phyloP scores from a whole-genome alignment of 495 filamentous ascomycete genomes.

The Aspergillus carlsbadensis region DNA sequence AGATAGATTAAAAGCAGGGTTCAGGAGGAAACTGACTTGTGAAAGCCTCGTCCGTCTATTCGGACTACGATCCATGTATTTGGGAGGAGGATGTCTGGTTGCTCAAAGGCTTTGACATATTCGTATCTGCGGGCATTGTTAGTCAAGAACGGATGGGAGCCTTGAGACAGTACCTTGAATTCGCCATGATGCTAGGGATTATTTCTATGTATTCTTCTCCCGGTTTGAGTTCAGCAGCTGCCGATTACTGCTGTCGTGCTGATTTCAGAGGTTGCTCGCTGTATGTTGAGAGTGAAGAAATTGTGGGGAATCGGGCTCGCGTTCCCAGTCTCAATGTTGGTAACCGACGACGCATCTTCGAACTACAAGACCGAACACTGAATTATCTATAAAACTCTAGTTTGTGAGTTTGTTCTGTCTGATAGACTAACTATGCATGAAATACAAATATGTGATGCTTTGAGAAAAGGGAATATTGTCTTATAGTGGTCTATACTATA shows the following conservation, averaged over 20 bases:
- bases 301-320: constrained; percentile 2
- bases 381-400: too few species aligned
- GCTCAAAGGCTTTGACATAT: constrained; percentile 90
- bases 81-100: constrained; percentile 71
- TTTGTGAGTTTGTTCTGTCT: too few species aligned
- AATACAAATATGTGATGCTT: neutral
- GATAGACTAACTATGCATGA: too few species aligned
- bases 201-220: neutral
- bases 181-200: constrained; percentile 36
- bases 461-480: neutral
- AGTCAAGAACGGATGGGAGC: neutral
- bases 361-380: too few species aligned
- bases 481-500: constrained; percentile 1
- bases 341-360: neutral
- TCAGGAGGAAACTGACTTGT: constrained; percentile 59
- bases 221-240: too few species aligned
- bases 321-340: neutral
- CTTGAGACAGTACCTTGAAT: constrained; percentile 53
- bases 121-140: constrained; percentile 61
- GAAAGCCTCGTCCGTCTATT: constrained; percentile 89
- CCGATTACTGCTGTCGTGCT: neutral
- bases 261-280: neutral
- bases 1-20: too few species aligned
- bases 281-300: neutral
- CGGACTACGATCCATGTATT: constrained; percentile 94